Percentiles rank a stretch among this genome's conserved stretches.
Evolutionary conservation across 805 yeast species (phyloP).

Genomic region (Yarrowia sp.): DNA sequence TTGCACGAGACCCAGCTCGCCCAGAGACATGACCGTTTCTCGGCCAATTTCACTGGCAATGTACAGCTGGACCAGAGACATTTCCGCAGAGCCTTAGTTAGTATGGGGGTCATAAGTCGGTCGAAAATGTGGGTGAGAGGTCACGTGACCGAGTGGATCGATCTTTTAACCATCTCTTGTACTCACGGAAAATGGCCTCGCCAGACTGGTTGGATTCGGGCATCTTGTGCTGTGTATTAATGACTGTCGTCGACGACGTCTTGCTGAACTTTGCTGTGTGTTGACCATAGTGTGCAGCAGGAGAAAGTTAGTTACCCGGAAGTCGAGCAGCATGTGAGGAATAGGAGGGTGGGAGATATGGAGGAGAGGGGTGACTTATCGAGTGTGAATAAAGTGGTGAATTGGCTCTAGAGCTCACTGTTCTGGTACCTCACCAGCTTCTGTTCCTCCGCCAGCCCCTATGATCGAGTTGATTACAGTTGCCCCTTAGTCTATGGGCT

Average conservation of each 20-base stretch:
- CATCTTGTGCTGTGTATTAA: constrained; percentile 22
- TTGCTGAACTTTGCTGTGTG: constrained; percentile 34
- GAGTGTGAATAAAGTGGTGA: not conserved
- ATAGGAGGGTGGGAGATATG: not conserved
- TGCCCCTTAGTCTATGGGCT: not conserved
- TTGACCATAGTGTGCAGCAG: constrained; percentile 11
- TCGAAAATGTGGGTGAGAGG: no score
- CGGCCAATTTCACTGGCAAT: constrained; percentile 89
- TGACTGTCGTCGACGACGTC: constrained; percentile 34
- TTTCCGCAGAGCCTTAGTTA: constrained; percentile 83
- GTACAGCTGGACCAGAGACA: constrained; percentile 91
- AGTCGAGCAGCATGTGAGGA: not conserved
- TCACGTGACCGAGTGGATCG: no score
- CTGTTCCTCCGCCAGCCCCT: no score
- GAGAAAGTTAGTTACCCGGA: constrained; percentile 25
- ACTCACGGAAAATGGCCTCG: constrained; percentile 52
- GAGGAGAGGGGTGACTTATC: no score
- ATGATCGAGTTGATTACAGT: not conserved
- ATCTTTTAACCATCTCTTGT: not conserved
- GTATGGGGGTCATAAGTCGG: not conserved
- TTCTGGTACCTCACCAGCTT: no score
- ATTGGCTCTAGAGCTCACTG: no score
- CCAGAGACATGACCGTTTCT: constrained; percentile 83
- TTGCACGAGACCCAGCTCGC: constrained; percentile 84
- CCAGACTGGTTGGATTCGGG: constrained; percentile 39